Evolutionary conservation across 345 rosid genomes (phyloP).

Genomic region (Arabis hirsuta): DNA sequence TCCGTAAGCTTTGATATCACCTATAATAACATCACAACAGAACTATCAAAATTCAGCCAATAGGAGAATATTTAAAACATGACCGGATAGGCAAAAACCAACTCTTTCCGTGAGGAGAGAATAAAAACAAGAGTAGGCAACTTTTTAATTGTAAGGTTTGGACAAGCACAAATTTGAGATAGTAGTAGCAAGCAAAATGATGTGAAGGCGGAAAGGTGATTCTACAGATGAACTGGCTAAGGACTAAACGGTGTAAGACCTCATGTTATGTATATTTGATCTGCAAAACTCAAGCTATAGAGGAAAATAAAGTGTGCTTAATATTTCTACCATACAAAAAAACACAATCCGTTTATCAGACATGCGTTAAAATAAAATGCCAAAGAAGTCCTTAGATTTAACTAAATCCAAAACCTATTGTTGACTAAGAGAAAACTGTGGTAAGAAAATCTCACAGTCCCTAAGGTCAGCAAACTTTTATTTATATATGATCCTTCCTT

Average conservation of each 20-base stretch:
- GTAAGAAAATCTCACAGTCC: slow-evolving; percentile 73
- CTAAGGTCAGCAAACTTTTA: slow-evolving; percentile 96
- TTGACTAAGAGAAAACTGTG: slow-evolving; percentile 33
- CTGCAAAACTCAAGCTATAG: slow-evolving; percentile 16
- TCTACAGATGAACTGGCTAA: slow-evolving; percentile 15
- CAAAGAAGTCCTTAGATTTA: not conserved
- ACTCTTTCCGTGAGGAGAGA: not conserved
- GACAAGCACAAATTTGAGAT: slow-evolving; percentile 17
- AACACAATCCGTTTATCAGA: not conserved
- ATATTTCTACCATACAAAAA: slow-evolving; percentile 2
- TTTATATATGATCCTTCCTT: slow-evolving; percentile 98
- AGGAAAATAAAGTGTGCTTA: slow-evolving; percentile 13
- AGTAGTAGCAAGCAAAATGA: slow-evolving; percentile 26
- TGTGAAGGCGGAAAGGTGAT: slow-evolving; percentile 19
- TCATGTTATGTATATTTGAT: slow-evolving; percentile 14
- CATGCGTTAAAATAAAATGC: not conserved
- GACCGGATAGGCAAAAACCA: not conserved
- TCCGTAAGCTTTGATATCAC: slow-evolving; percentile 98
- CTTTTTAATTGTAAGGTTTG: slow-evolving; percentile 16
- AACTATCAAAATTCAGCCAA: slow-evolving; percentile 2
- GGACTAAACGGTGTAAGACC: slow-evolving; percentile 8
- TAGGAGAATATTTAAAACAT: slow-evolving; percentile 3
- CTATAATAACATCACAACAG: slow-evolving; percentile 47
- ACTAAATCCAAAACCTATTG: slow-evolving; percentile 17
- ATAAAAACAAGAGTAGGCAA: slow-evolving; percentile 26